phyloP scores from a whole-genome alignment of 148 eudicot genomes.

The Arbutus unedo region DNA sequence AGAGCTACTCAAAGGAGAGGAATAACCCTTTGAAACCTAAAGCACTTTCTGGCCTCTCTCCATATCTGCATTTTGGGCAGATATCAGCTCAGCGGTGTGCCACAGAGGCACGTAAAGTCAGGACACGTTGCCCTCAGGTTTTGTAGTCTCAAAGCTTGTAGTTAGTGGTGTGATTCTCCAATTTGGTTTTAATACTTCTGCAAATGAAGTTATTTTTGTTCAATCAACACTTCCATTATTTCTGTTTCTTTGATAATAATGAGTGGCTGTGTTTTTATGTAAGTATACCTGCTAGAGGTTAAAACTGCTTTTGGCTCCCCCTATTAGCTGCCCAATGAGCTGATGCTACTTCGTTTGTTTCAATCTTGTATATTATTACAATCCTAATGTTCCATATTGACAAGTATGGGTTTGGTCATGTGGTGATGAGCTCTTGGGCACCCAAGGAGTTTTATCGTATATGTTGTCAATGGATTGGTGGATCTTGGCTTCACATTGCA shows the following conservation, averaged over 20 bases:
- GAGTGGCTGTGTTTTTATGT: not conserved
- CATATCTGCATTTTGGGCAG: slow-evolving; percentile 95
- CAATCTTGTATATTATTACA: not conserved
- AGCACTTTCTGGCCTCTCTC: slow-evolving; percentile 93
- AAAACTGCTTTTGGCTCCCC: not conserved
- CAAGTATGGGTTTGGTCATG: not conserved
- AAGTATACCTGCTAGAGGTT: not conserved
- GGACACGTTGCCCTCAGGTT: slow-evolving; percentile 70
- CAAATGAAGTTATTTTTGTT: not conserved
- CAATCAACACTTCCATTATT: not conserved
- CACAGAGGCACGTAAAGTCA: slow-evolving; percentile 76
- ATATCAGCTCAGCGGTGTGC: slow-evolving; percentile 97
- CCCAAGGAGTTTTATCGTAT: not conserved
- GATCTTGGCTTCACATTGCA: not conserved
- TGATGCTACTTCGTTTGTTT: not conserved
- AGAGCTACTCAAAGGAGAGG: slow-evolving; percentile 64
- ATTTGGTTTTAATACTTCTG: not conserved
- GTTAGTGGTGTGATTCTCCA: not conserved
- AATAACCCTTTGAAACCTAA: slow-evolving; percentile 76
- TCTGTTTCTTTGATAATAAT: not conserved
- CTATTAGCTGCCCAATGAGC: not conserved
- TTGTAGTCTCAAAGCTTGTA: slow-evolving; percentile 20
- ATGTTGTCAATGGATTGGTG: not conserved
- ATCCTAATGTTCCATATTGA: not conserved
- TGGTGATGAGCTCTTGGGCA: not conserved